A percentile compares a stretch with the other conserved stretches of the same genome.
Conservation (phyloP, 2,329 filamentous ascomycete genomes). For the Xylariaceae sp. region DNA sequence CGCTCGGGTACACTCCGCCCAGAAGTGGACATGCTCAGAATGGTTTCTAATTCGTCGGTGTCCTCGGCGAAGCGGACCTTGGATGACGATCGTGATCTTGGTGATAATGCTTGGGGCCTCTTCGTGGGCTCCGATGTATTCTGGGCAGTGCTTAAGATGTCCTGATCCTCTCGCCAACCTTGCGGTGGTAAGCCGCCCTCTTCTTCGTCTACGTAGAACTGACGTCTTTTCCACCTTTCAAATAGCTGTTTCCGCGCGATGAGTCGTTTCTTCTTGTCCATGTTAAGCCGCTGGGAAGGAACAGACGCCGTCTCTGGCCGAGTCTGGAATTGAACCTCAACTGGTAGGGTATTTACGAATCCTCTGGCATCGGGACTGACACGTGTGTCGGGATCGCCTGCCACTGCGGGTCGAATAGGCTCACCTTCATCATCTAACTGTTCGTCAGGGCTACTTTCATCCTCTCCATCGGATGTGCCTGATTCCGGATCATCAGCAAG, state of each 20-base stretch:
- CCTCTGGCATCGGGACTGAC: slow-evolving; percentile 25
- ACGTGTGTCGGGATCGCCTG: slow-evolving; percentile 1
- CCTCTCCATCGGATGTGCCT: slow-evolving; percentile 27
- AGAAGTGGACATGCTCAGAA: slow-evolving; percentile 69
- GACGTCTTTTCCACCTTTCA: slow-evolving; percentile 70
- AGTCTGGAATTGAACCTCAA: slow-evolving; percentile 40
- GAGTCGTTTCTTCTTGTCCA: slow-evolving; percentile 37
- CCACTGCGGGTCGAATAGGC: slow-evolving; percentile 5
- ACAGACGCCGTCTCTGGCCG: slow-evolving; percentile 32
- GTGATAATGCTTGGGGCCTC: slow-evolving; percentile 37
- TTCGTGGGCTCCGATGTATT: slow-evolving; percentile 43
- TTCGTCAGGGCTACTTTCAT: slow-evolving; percentile 21
- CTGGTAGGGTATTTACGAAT: slow-evolving; percentile 31
- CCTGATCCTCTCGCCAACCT: slow-evolving; percentile 60
- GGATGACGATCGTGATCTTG: slow-evolving; percentile 69
- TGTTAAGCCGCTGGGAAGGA: slow-evolving; percentile 33
- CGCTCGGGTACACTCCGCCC: slow-evolving; percentile 69
- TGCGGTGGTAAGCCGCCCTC: slow-evolving; percentile 66
- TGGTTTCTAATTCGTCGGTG: slow-evolving; percentile 62
- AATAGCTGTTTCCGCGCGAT: slow-evolving; percentile 52
- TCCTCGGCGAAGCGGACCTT: slow-evolving; percentile 76
- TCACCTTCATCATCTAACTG: slow-evolving; percentile 20
- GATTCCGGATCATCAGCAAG: slow-evolving; percentile 20
- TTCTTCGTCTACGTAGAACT: slow-evolving; percentile 83
- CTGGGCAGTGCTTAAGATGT: slow-evolving; percentile 43